Evolutionary conservation across 345 rosid species (phyloP).

Genomic region (Syzygium grande): DNA sequence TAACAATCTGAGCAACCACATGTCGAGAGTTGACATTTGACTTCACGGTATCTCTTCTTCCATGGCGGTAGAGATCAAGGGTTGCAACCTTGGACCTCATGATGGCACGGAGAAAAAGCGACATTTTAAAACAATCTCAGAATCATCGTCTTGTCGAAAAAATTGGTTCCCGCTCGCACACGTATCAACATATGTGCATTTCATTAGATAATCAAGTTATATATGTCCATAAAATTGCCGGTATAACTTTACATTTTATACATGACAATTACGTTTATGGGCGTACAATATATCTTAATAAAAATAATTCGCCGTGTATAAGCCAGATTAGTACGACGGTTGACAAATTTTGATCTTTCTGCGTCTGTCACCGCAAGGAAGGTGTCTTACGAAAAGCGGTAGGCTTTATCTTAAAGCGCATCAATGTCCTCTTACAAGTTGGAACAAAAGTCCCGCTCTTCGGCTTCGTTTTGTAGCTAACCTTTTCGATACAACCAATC

Average conservation of each 20-base stretch:
- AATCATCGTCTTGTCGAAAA: not conserved
- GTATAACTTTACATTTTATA: not conserved
- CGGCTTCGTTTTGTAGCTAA: not conserved
- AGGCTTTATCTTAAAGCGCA: not conserved
- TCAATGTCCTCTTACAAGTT: not conserved
- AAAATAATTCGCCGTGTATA: not conserved
- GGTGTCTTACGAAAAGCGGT: fast-evolving
- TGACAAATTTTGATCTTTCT: not conserved
- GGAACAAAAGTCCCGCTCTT: not conserved
- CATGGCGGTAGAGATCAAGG: not conserved
- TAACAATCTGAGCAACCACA: not conserved
- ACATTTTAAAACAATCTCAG: not conserved
- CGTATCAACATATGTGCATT: not conserved
- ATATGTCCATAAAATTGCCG: not conserved
- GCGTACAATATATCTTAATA: fast-evolving
- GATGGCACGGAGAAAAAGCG: not conserved
- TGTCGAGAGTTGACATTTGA: not conserved
- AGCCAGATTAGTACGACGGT: not conserved
- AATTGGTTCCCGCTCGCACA: not conserved
- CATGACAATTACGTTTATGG: not conserved
- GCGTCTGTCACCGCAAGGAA: fast-evolving
- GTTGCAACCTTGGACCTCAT: not conserved
- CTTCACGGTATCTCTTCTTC: not conserved
- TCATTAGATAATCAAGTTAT: not conserved
- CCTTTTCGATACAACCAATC: not conserved